Conservation (phyloP, 768 basidiomycete genomes). For the Sporobolomyces pararoseus region DNA sequence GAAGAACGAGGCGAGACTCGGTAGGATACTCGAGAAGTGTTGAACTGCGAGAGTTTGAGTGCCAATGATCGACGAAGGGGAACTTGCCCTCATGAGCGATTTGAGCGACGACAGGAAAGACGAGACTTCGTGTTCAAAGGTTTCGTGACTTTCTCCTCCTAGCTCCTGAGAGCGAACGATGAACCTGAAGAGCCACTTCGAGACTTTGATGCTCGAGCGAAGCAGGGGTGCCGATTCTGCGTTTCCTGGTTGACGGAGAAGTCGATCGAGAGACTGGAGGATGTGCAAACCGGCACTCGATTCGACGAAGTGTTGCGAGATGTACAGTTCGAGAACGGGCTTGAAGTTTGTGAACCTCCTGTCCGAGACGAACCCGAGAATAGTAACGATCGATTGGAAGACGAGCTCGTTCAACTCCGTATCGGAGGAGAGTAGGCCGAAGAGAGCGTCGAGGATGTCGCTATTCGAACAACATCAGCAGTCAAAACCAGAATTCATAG, state of each 20-base stretch:
- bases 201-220: conserved; percentile 87
- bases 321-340: conserved; percentile 87
- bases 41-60: conserved; percentile 58
- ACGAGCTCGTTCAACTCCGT: conserved; percentile 71
- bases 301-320: conserved; percentile 74
- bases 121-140: conserved; percentile 75
- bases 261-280: conserved; percentile 77
- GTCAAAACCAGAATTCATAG: neutral
- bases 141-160: conserved; percentile 61
- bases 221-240: conserved; percentile 70
- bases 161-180: conserved; percentile 73
- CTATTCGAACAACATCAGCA: conserved; percentile 77
- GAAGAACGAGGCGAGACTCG: conserved; percentile 78
- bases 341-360: conserved; percentile 93
- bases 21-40: conserved; percentile 85
- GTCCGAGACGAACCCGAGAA: conserved; percentile 88
- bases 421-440: conserved; percentile 74
- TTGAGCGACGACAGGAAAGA: conserved; percentile 76
- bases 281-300: conserved; percentile 77
- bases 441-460: conserved; percentile 87
- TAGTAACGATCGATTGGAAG: conserved; percentile 83
- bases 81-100: conserved; percentile 74
- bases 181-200: conserved; percentile 95
- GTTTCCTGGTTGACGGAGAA: conserved; percentile 68
- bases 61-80: conserved; percentile 83